phyloP scores from a whole-genome alignment of 2,329 filamentous ascomycete genomes.

The Sporothrix schenckii region DNA sequence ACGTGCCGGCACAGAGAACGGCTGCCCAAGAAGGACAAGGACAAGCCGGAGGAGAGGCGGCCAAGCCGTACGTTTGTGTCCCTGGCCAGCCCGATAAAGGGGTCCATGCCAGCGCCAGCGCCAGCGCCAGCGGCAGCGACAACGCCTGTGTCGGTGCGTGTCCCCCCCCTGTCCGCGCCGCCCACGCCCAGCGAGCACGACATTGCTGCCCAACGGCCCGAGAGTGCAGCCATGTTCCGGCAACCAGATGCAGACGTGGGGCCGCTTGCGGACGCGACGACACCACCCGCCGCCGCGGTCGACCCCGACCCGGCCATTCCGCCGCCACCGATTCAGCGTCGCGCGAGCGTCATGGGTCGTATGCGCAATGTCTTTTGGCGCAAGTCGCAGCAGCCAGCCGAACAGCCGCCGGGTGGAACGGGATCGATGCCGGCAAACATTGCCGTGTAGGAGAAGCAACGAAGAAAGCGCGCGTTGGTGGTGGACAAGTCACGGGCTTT shows the following conservation, averaged over 20 bases:
- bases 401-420: background rate
- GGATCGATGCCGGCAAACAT: constrained; percentile 21
- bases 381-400: constrained; percentile 13
- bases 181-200: background rate
- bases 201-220: background rate
- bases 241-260: background rate
- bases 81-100: background rate
- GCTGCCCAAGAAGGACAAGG: background rate
- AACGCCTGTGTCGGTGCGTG: background rate
- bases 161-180: background rate
- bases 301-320: background rate
- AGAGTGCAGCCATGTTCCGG: constrained; percentile 8
- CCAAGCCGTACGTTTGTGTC: background rate
- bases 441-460: background rate
- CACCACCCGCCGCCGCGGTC: background rate
- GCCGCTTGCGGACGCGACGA: background rate
- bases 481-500: background rate
- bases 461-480: background rate
- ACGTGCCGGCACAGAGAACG: constrained; percentile 29
- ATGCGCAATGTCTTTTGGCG: constrained; percentile 32
- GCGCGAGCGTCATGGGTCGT: constrained; percentile 30
- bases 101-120: too few relatives aligned
- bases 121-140: too few relatives aligned
- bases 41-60: background rate
- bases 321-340: background rate